Evolutionary conservation across 129 eudicot genomes (phyloP).

Genomic region (Oenanthe sinensis): DNA sequence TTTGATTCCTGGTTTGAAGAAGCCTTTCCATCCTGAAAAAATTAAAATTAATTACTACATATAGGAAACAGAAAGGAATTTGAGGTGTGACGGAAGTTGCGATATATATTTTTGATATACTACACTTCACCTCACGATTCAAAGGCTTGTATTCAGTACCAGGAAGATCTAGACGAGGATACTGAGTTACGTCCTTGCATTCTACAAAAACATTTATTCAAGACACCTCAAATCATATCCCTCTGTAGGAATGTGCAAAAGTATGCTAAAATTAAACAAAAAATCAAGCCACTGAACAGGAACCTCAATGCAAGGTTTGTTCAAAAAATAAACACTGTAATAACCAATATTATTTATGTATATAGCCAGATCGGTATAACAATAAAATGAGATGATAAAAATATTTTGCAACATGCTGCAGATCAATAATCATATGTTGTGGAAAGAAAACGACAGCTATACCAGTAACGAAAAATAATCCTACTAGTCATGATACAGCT

Average conservation of each 20-base stretch:
- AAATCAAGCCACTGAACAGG: neutral
- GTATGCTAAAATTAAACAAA: neutral
- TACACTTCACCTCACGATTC: conserved; percentile 42
- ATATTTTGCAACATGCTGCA: neutral
- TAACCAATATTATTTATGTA: neutral
- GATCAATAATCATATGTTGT: neutral
- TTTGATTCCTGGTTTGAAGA: conserved; percentile 22
- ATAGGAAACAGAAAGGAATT: neutral
- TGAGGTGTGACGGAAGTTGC: neutral
- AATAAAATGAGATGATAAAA: neutral
- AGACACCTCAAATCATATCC: neutral
- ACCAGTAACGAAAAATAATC: neutral
- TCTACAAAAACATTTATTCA: conserved; percentile 31
- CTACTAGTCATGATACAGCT: neutral
- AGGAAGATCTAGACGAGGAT: conserved; percentile 79
- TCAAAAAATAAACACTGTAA: neutral
- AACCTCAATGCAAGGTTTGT: neutral
- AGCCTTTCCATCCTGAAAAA: conserved; percentile 45
- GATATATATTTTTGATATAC: conserved; percentile 3
- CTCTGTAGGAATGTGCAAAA: neutral
- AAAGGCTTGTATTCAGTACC: conserved; percentile 74
- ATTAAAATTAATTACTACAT: neutral
- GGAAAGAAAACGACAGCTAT: neutral
- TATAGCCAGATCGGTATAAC: neutral
- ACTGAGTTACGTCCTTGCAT: conserved; percentile 52